Percentiles rank a stretch among this genome's conserved stretches.
Conservation (phyloP, 139 green algal species). For the Chlorella vulgaris region DNA sequence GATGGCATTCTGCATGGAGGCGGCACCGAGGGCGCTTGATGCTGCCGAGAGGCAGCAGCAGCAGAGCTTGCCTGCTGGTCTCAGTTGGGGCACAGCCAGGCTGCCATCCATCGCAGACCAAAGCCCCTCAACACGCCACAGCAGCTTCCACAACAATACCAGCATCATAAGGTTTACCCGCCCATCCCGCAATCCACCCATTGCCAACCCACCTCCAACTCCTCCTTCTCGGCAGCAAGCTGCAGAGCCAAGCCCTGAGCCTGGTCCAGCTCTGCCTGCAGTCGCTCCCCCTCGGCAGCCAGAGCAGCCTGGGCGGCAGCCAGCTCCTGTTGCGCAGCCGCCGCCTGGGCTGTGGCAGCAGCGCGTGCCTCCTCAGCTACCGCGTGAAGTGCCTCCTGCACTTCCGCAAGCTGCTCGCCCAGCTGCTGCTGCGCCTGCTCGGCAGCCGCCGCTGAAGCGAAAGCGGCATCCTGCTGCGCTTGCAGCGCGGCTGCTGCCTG, state of each 20-base stretch:
- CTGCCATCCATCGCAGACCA: too few relatives aligned
- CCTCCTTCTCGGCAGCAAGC: slow-evolving; percentile 22
- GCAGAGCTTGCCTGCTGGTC: too few relatives aligned
- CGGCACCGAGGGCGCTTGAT: too few relatives aligned
- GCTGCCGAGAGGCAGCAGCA: too few relatives aligned
- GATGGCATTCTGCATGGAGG: too few relatives aligned
- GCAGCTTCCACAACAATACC: neutral
- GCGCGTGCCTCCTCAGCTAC: neutral
- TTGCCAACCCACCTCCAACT: slow-evolving; percentile 12
- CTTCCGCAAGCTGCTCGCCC: neutral
- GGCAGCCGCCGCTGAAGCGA: slow-evolving; percentile 5
- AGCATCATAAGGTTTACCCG: neutral
- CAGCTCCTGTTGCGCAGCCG: neutral
- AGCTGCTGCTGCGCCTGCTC: slow-evolving; percentile 17
- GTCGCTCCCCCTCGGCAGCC: neutral
- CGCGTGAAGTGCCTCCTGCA: neutral
- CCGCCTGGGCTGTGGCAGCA: neutral
- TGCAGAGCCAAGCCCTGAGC: slow-evolving; percentile 9
- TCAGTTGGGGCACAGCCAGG: too few relatives aligned
- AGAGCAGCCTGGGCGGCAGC: neutral
- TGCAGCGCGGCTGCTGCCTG: slow-evolving; percentile 3
- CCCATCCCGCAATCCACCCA: neutral
- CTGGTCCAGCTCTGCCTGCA: slow-evolving; percentile 28
- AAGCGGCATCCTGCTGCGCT: neutral
- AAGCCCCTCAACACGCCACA: too few relatives aligned